Evolutionary conservation across 176 grass and related monocot genomes (phyloP), one percentile per base, ranked within the genome.

Genomic region (Melocanna baccifera): DNA sequence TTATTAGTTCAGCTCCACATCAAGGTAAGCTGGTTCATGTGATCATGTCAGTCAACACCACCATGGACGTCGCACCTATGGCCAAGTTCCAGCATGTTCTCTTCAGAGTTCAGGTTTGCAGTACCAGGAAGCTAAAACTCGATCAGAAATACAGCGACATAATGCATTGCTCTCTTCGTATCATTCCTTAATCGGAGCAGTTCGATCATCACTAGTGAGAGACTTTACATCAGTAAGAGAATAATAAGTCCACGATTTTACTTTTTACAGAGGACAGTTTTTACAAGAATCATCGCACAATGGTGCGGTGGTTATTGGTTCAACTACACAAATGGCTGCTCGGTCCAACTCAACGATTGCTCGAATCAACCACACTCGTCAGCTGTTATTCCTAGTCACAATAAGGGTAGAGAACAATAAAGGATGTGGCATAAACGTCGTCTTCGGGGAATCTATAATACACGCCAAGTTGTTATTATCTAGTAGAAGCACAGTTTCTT

Each of bases 201-300:
- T 36, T 75, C 4, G 72, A 55, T 75, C 28, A 8, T 50, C 10
- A 55, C 18, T 4, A 41, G 52, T 8, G 10, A 4, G 52, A 76
- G 28, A 52, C 12, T 47, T 77, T 25, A 61, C 7, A 42, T 26
- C 34, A 82, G 16, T 7, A 32, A 71, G 7, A 52, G 16, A 19
- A 56, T 37, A 34, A 4, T 8, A 77, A 25, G 3, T 57, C 12
- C 14, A 25, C 3, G 2, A 11, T 58, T 58, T 56, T 34, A 59
- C 20, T 19, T 87, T 47, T 57, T 41, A 74, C 79, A 86, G 22
- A 86, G 28, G 32, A 80, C 23, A n/a, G n/a, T n/a, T 68, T 80
- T 80, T 89, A 89, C 90, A 83, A 41, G 52, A 79, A 83, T 64
- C 13, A 64, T 28, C n/a, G 2, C 62, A 65, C 57, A 48, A 67